A percentile compares a stretch with the other conserved stretches of the same genome.
These are phyloP conservation scores for Aphanocladium album DNA, from an alignment of 2,329 filamentous ascomycete genomes.

Conservation along the genomic window DNA sequence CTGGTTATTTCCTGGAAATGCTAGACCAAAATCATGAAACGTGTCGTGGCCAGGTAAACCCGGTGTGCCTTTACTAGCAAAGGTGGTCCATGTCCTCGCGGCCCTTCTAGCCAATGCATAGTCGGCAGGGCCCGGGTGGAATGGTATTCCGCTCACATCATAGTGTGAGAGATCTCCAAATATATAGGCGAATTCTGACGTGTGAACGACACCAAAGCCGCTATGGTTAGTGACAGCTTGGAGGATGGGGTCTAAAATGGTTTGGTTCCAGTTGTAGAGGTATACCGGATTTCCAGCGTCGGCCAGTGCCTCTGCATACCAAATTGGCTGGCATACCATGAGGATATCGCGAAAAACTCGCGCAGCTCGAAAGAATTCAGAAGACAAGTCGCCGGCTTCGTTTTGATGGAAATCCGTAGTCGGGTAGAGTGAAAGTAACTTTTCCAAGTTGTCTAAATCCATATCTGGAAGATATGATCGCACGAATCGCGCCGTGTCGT, in stretches of 20 bases:
- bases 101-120: constrained; percentile 32
- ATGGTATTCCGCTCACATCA: constrained; percentile 28
- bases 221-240: constrained; percentile 22
- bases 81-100: constrained; percentile 40
- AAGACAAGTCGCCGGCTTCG: constrained; percentile 30
- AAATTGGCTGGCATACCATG: constrained; percentile 44
- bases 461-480: constrained; percentile 34
- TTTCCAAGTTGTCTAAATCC: constrained; percentile 27
- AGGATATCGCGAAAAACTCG: constrained; percentile 47
- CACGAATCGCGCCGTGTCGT: constrained; percentile 37
- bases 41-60: constrained; percentile 26
- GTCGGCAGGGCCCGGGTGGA: constrained; percentile 33
- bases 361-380: constrained; percentile 45
- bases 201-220: constrained; percentile 42
- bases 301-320: constrained; percentile 35
- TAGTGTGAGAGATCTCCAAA: constrained; percentile 41
- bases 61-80: constrained; percentile 34
- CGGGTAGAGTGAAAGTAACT: constrained; percentile 47
- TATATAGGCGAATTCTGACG: constrained; percentile 46
- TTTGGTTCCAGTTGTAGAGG: constrained; percentile 50
- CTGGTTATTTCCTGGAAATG: constrained; percentile 24
- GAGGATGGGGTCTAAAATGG: constrained; percentile 33
- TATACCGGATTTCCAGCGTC: constrained; percentile 37
- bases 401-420: constrained; percentile 35
- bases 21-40: constrained; percentile 32